Conservation (phyloP, 805 yeast genomes). For the Pichia occidentalis region DNA sequence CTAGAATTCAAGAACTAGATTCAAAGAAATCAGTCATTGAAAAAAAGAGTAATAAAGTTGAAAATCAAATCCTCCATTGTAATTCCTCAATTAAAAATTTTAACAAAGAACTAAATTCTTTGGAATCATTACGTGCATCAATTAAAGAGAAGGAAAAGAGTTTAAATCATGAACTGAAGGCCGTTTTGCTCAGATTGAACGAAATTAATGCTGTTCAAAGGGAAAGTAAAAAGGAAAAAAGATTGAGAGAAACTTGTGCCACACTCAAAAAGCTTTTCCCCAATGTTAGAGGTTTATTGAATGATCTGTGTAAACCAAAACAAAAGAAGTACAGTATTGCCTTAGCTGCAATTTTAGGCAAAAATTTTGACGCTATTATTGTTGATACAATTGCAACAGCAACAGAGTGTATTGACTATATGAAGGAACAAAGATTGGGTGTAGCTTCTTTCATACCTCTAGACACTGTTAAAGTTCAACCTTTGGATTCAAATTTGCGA, state of each 20-base stretch:
- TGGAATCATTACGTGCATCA: conserved; percentile 34
- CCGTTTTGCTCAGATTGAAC: conserved; percentile 52
- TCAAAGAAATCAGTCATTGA: conserved; percentile 28
- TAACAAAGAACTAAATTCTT: conserved; percentile 19
- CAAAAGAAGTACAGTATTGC: conserved; percentile 69
- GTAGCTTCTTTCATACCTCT: conserved; percentile 83
- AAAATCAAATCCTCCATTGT: conserved; percentile 24
- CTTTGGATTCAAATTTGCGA: conserved; percentile 50
- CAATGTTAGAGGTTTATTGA: conserved; percentile 76
- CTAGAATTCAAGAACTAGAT: conserved; percentile 32
- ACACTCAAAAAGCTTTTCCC: conserved; percentile 69
- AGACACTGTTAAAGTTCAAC: conserved; percentile 58
- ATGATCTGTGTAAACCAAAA: conserved; percentile 73
- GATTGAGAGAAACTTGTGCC: conserved; percentile 64
- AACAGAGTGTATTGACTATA: conserved; percentile 64
- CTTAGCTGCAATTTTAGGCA: conserved; percentile 70
- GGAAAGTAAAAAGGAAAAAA: conserved; percentile 65
- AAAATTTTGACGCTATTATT: conserved; percentile 71
- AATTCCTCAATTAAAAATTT: conserved; percentile 29
- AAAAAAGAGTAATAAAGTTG: conserved; percentile 25
- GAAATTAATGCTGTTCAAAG: conserved; percentile 72
- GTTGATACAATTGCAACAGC: conserved; percentile 75
- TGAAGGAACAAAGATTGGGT: conserved; percentile 83
- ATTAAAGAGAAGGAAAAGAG: conserved; percentile 45
- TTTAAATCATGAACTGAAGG: conserved; percentile 57